Evolutionary conservation across 805 yeast species (phyloP).

Genomic region (Torulaspora indica): DNA sequence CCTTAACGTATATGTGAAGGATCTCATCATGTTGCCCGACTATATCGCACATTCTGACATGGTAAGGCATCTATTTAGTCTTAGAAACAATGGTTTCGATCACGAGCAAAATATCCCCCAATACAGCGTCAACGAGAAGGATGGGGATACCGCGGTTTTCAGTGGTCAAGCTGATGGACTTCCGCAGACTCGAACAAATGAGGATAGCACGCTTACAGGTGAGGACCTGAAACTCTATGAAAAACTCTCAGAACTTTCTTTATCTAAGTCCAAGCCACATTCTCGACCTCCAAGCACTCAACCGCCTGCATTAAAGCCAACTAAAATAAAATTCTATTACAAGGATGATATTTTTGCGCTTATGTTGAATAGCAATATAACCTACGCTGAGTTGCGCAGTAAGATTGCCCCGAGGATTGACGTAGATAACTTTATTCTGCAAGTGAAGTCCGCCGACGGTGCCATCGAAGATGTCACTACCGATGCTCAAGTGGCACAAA

Average conservation of each 20-base stretch:
- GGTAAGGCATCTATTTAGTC: constrained; percentile 66
- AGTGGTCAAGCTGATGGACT: constrained; percentile 4
- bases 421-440: constrained; percentile 35
- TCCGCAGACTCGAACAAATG: constrained; percentile 16
- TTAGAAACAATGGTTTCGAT: constrained; percentile 39
- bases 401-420: constrained; percentile 52
- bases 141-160: constrained; percentile 16
- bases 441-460: constrained; percentile 33
- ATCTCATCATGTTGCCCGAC: constrained; percentile 64
- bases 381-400: constrained; percentile 45
- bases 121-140: constrained; percentile 9
- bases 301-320: constrained; percentile 30
- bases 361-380: constrained; percentile 46
- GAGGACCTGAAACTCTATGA: constrained; percentile 32
- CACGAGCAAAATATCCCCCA: constrained; percentile 18
- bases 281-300: constrained; percentile 33
- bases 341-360: constrained; percentile 80
- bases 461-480: constrained; percentile 34
- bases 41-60: constrained; percentile 67
- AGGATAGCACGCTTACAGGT: constrained; percentile 33
- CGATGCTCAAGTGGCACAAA: constrained; percentile 34
- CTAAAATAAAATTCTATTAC: constrained; percentile 68
- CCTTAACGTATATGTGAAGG: constrained; percentile 52
- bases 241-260: constrained; percentile 28
- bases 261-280: constrained; percentile 22